phyloP scores from a whole-genome alignment of 306 rosid species.

The Quercus glauca region DNA sequence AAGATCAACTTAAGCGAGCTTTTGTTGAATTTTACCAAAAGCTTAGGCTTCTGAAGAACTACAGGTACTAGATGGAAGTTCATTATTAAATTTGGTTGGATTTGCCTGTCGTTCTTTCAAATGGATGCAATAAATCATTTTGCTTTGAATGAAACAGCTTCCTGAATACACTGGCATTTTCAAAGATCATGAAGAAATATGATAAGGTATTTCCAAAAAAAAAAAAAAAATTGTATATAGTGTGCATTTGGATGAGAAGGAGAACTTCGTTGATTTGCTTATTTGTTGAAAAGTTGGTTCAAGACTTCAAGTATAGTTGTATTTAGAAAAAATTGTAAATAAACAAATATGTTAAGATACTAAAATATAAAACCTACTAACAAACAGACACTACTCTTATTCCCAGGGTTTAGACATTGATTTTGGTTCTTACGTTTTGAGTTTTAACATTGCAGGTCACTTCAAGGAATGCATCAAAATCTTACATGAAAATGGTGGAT shows the following conservation, averaged over 20 bases:
- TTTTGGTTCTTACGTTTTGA: no score
- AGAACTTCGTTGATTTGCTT: no score
- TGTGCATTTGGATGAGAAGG: no score
- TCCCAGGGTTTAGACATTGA: no score
- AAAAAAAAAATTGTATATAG: no score
- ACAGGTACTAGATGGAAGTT: slow-evolving; percentile 19
- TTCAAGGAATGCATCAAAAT: slow-evolving; percentile 51
- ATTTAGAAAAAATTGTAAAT: no score
- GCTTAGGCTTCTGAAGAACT: slow-evolving; percentile 68
- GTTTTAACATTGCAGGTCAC: slow-evolving; percentile 42
- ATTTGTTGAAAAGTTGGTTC: no score
- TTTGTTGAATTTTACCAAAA: slow-evolving; percentile 59
- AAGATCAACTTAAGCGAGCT: slow-evolving; percentile 45
- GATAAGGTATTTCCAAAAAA: slow-evolving; percentile 46
- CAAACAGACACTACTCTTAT: no score
- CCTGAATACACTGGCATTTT: slow-evolving; percentile 64
- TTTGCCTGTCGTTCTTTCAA: background rate
- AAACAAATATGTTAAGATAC: no score
- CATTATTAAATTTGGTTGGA: background rate
- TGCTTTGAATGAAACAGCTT: slow-evolving; percentile 35
- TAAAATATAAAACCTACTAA: no score
- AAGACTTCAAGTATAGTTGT: no score
- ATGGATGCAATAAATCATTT: background rate
- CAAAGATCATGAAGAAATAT: slow-evolving; percentile 84
- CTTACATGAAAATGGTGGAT: slow-evolving; percentile 71